Evolutionary conservation across 176 grass and related monocot species (phyloP).

Genomic region (Aegilops tauschii): DNA sequence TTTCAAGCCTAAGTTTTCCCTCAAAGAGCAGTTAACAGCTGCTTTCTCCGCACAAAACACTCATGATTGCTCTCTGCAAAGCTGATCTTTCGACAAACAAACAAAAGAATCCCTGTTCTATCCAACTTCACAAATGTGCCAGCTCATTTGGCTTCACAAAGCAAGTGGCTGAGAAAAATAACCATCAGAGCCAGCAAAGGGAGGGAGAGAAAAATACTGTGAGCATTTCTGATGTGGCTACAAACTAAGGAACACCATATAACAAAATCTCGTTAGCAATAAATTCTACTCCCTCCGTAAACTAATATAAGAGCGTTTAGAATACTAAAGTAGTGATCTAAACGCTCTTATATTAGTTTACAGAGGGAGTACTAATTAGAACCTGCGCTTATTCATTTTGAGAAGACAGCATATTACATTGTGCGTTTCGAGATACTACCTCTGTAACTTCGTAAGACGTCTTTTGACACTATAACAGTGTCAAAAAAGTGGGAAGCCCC

Average conservation of each 20-base stretch:
- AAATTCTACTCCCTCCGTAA: not conserved
- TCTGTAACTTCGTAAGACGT: no score
- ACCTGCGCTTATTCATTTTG: not conserved
- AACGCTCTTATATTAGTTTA: no score
- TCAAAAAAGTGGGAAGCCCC: not conserved
- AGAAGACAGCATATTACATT: not conserved
- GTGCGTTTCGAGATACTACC: not conserved
- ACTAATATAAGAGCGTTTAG: no score
- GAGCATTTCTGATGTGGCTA: slow-evolving; percentile 12
- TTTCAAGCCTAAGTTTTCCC: slow-evolving; percentile 1
- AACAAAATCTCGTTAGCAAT: not conserved
- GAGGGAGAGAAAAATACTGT: slow-evolving; percentile 8
- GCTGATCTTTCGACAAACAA: not conserved
- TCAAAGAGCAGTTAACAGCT: not conserved
- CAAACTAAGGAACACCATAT: not conserved
- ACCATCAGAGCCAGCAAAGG: not conserved
- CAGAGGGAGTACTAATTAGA: not conserved
- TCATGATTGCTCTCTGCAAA: not conserved
- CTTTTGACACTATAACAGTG: no score
- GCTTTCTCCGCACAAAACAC: not conserved
- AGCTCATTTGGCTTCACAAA: slow-evolving; percentile 28
- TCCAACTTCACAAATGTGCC: slow-evolving; percentile 20
- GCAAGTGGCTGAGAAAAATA: not conserved
- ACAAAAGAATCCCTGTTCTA: slow-evolving; percentile 8
- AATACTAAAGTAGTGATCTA: no score